These are phyloP conservation scores for Penicillium sp. DNA, from an alignment of 2,329 filamentous ascomycete genomes.

Conservation along the genomic window DNA sequence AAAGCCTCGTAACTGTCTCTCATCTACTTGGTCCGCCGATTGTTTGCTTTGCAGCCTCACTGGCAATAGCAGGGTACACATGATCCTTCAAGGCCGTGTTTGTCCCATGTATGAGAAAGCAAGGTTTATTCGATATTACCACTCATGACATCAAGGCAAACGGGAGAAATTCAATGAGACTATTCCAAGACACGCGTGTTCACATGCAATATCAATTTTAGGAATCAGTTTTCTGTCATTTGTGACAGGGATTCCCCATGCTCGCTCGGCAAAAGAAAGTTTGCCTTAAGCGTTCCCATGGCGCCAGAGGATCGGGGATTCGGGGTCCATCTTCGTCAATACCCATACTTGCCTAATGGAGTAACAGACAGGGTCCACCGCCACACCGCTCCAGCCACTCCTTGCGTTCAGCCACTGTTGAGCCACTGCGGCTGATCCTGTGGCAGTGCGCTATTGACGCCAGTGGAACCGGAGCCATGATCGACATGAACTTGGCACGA, in stretches of 20 bases:
- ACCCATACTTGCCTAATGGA: conserved; percentile 7
- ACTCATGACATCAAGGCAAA: no score
- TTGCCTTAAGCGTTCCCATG: not conserved
- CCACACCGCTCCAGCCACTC: conserved; percentile 20
- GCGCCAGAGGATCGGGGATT: no score
- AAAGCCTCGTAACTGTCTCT: no score
- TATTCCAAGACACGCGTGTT: not conserved
- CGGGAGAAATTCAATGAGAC: conserved; percentile 1
- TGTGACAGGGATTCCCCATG: conserved; percentile 8
- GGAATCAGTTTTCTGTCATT: not conserved
- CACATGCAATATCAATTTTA: conserved; percentile 7
- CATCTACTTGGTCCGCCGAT: no score
- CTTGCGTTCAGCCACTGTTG: conserved; percentile 16
- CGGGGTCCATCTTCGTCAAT: no score
- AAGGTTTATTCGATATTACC: no score
- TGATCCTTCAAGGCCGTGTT: no score
- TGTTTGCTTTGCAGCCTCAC: no score
- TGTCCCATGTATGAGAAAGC: no score
- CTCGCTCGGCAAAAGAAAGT: conserved; percentile 2
- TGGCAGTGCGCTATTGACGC: conserved; percentile 16
- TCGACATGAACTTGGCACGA: not conserved
- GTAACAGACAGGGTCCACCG: conserved; percentile 11
- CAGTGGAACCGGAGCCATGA: no score
- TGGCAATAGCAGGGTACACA: no score
- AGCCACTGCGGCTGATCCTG: conserved; percentile 15